A percentile compares a stretch with the other conserved stretches of the same genome.
These are phyloP conservation scores for Blastocystis hominis DNA, from an alignment of 352 stramenopile species.

Conservation along the genomic window DNA sequence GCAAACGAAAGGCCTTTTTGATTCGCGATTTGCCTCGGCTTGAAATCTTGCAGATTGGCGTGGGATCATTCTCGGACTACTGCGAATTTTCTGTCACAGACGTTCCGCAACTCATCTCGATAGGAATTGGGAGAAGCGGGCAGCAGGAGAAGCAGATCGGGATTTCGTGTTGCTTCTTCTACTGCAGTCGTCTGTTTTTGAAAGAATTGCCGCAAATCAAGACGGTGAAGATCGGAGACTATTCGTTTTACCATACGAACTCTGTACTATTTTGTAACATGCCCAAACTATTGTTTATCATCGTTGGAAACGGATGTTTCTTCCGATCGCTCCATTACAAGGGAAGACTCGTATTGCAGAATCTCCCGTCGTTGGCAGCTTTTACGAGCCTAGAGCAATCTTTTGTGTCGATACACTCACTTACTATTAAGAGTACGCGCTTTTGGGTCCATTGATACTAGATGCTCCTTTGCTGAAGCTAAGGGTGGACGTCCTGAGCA, in stretches of 20 bases:
- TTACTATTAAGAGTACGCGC: not conserved
- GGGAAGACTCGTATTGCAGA: not conserved
- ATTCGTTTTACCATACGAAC: not conserved
- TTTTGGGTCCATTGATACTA: not conserved
- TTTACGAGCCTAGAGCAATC: not conserved
- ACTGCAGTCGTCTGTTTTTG: not conserved
- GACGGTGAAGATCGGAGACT: not conserved
- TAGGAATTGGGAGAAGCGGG: not conserved
- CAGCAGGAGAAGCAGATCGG: not conserved
- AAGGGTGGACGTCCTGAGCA: not conserved
- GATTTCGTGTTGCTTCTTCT: conserved; percentile 31
- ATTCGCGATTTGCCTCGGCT: not conserved
- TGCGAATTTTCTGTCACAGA: not conserved
- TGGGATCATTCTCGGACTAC: conserved; percentile 31
- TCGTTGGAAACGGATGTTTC: not conserved
- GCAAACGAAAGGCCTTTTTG: not conserved
- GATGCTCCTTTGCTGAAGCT: not conserved
- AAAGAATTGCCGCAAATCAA: not conserved
- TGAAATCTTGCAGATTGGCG: not conserved
- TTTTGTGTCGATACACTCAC: not conserved
- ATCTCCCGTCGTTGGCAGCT: not conserved
- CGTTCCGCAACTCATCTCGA: not conserved
- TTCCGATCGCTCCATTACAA: not conserved
- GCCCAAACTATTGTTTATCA: not conserved
- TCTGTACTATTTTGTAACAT: not conserved